Evolutionary conservation across 257 asterid species (phyloP).

Genomic region (Misopates orontium): DNA sequence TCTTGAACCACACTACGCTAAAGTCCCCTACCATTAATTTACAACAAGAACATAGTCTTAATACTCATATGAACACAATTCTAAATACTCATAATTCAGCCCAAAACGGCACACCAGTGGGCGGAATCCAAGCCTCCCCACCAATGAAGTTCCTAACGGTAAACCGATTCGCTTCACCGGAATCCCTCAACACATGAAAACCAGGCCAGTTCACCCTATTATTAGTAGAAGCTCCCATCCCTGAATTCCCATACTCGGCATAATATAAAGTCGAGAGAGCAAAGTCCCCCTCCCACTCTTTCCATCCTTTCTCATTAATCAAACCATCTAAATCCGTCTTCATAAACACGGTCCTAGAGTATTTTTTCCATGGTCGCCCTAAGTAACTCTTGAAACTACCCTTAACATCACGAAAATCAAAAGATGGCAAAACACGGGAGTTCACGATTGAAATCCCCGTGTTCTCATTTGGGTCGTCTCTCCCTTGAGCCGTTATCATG

Average conservation of each 20-base stretch:
- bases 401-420: conserved; percentile 33
- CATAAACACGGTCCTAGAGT: conserved; percentile 52
- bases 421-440: conserved; percentile 46
- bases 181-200: conserved; percentile 46
- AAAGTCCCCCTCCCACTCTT: conserved; percentile 54
- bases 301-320: conserved; percentile 58
- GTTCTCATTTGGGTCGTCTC: conserved; percentile 47
- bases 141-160: conserved; percentile 48
- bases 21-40: too few species aligned
- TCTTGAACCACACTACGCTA: too few species aligned
- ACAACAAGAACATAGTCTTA: too few species aligned
- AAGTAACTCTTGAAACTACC: conserved; percentile 45
- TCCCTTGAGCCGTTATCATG: conserved; percentile 68
- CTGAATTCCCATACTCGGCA: conserved; percentile 63
- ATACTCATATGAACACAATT: background rate
- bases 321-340: conserved; percentile 59
- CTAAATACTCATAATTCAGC: conserved; percentile 28
- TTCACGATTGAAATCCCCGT: conserved; percentile 59
- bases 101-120: conserved; percentile 64
- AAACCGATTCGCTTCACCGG: conserved; percentile 39
- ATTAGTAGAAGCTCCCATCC: conserved; percentile 51
- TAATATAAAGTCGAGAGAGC: conserved; percentile 64
- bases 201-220: conserved; percentile 68
- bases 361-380: conserved; percentile 71
- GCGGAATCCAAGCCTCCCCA: conserved; percentile 68